A percentile compares a stretch with the other conserved stretches of the same genome.
phyloP scores from a whole-genome alignment of 2,329 filamentous ascomycete genomes.

The Nigrograna mackinnonii region DNA sequence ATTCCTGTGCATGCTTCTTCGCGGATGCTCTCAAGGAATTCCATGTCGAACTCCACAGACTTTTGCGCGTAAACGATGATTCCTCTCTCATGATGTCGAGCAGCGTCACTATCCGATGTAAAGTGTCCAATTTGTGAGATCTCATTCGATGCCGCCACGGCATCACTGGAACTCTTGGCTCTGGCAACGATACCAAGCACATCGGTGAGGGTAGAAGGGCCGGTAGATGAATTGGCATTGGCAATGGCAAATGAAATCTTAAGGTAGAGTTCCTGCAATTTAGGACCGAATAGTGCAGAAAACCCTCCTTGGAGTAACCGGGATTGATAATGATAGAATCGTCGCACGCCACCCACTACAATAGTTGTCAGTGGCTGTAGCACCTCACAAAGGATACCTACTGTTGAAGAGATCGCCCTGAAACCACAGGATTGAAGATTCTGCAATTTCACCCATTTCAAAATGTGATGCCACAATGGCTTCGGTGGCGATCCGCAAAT shows the following conservation, averaged over 20 bases:
- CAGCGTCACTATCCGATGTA: constrained; percentile 50
- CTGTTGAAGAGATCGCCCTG: constrained; percentile 27
- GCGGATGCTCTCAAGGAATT: constrained; percentile 57
- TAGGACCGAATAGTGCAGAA: constrained; percentile 23
- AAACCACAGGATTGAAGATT: constrained; percentile 25
- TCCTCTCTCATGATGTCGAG: constrained; percentile 56
- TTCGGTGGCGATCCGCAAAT: constrained; percentile 21
- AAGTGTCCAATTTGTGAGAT: constrained; percentile 56
- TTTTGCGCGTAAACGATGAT: constrained; percentile 55
- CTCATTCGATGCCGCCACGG: constrained; percentile 52
- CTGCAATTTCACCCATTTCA: constrained; percentile 26
- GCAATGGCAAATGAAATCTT: constrained; percentile 27
- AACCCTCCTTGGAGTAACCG: constrained; percentile 24
- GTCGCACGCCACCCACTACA: constrained; percentile 23
- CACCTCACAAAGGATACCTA: neutral
- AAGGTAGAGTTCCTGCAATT: constrained; percentile 26
- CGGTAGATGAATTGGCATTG: constrained; percentile 27
- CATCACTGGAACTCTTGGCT: constrained; percentile 51
- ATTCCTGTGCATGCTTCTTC: constrained; percentile 59
- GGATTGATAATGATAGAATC: constrained; percentile 30
- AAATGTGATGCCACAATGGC: constrained; percentile 24
- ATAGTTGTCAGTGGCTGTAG: neutral
- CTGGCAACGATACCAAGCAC: constrained; percentile 48
- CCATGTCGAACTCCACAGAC: constrained; percentile 56
- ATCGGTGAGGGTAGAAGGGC: constrained; percentile 44